These are phyloP conservation scores for Ilyonectria robusta DNA, from an alignment of 2,329 filamentous ascomycete genomes.

Conservation along the genomic window DNA sequence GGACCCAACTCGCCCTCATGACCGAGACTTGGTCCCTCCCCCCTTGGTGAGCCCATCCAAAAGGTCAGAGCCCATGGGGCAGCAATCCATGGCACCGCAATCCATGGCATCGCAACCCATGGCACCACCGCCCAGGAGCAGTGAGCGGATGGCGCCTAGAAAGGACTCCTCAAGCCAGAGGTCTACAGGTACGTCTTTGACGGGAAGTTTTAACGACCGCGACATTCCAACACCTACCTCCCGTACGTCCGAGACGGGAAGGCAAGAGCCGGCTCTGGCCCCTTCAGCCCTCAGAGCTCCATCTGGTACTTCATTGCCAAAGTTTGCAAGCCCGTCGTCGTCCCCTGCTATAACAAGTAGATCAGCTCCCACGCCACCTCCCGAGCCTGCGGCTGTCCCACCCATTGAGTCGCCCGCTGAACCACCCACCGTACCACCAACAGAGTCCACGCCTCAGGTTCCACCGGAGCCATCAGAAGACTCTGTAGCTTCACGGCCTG, in stretches of 20 bases:
- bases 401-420: slow-evolving; percentile 24
- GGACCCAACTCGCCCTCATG: slow-evolving; percentile 69
- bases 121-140: slow-evolving; percentile 66
- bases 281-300: slow-evolving; percentile 40
- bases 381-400: slow-evolving; percentile 40
- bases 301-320: slow-evolving; percentile 43
- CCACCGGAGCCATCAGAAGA: slow-evolving; percentile 24
- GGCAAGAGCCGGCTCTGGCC: slow-evolving; percentile 33
- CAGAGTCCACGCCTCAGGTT: slow-evolving; percentile 38
- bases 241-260: slow-evolving; percentile 39
- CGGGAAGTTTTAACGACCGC: slow-evolving; percentile 52
- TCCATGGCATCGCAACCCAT: slow-evolving; percentile 27
- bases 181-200: slow-evolving; percentile 45
- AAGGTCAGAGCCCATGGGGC: slow-evolving; percentile 61
- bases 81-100: slow-evolving; percentile 41
- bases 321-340: slow-evolving; percentile 42
- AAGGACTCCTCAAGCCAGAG: slow-evolving; percentile 58
- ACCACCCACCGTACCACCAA: slow-evolving; percentile 29
- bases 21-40: slow-evolving; percentile 70
- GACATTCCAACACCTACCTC: slow-evolving; percentile 44
- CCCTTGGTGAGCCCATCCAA: slow-evolving; percentile 68
- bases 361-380: slow-evolving; percentile 48
- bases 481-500: slow-evolving; percentile 38
- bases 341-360: slow-evolving; percentile 30
- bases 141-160: slow-evolving; percentile 62